Conservation (phyloP, 179 eudicot species). For the Amaranthus tricolor region DNA sequence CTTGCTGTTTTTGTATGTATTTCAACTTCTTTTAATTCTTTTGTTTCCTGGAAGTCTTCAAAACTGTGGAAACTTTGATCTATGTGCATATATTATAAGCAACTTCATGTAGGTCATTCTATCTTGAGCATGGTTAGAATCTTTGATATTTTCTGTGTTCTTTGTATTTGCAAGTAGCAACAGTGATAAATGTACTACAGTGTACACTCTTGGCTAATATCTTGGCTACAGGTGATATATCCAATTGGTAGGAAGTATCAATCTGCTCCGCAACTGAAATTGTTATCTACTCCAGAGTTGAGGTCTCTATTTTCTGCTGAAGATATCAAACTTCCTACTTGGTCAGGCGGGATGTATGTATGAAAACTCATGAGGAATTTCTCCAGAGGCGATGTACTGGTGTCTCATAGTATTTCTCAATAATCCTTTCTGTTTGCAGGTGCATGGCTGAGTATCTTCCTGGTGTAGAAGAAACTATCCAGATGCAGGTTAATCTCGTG, state of each 20-base stretch:
- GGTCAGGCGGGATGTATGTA: slow-evolving; percentile 91
- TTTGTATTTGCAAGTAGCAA: background rate
- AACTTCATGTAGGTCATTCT: too few relatives aligned
- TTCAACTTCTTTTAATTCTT: too few relatives aligned
- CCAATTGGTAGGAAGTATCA: slow-evolving; percentile 73
- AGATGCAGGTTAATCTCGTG: slow-evolving; percentile 51
- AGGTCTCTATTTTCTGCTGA: slow-evolving; percentile 74
- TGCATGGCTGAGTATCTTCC: slow-evolving; percentile 99
- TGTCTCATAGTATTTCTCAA: background rate
- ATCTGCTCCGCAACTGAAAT: slow-evolving; percentile 68
- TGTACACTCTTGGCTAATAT: background rate
- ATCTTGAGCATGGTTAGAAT: too few relatives aligned
- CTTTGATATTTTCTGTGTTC: background rate
- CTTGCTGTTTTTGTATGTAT: background rate
- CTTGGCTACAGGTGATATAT: slow-evolving; percentile 56
- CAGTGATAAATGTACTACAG: background rate
- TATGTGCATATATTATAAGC: too few relatives aligned
- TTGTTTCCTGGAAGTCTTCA: too few relatives aligned
- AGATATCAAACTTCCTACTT: slow-evolving; percentile 81
- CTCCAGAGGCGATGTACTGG: background rate
- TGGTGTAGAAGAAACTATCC: slow-evolving; percentile 62
- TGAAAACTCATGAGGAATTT: background rate
- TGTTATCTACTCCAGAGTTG: slow-evolving; percentile 76
- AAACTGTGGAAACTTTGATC: too few relatives aligned
- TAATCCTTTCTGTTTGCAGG: slow-evolving; percentile 34